phyloP scores from a whole-genome alignment of 108 stramenopile genomes.

The Cyclotella sp. region DNA sequence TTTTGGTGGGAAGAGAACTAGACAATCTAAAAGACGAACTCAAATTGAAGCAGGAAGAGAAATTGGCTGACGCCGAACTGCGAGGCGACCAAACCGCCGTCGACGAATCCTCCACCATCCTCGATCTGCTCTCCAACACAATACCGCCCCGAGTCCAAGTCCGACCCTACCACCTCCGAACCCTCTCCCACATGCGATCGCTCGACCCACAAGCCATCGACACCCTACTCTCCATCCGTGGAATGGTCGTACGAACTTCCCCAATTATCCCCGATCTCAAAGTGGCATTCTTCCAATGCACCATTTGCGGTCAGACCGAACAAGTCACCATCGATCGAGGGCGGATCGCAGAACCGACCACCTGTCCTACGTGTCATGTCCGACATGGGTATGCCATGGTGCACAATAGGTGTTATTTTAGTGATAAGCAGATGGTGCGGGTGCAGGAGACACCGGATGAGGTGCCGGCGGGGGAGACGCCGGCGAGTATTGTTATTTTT shows the following conservation, averaged over 20 bases:
- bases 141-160: conserved; percentile 84
- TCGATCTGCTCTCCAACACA: conserved; percentile 46
- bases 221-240: conserved; percentile 87
- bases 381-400: conserved; percentile 77
- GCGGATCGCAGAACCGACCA: conserved; percentile 91
- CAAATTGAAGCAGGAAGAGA: conserved; percentile 41
- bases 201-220: conserved; percentile 97
- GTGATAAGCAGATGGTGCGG: conserved; percentile 98
- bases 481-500: conserved; percentile 93
- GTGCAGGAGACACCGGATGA: conserved; percentile 98
- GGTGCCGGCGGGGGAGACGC: conserved; percentile 99
- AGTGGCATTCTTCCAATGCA: conserved; percentile 94
- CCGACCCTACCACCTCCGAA: conserved; percentile 89
- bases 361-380: conserved; percentile 72
- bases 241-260: conserved; percentile 96
- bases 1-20: conserved; percentile 78
- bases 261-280: conserved; percentile 98
- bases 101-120: conserved; percentile 21
- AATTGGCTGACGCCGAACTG: conserved; percentile 40
- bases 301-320: conserved; percentile 80
- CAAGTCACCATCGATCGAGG: conserved; percentile 95
- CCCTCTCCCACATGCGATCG: conserved; percentile 85
- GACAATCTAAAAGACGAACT: conserved; percentile 45
- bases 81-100: conserved; percentile 31
- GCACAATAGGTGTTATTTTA: conserved; percentile 96